Evolutionary conservation across 2,329 filamentous ascomycete species (phyloP), one percentile per base, ranked within the genome.

Genomic region (Colletotrichum orchidophilum): DNA sequence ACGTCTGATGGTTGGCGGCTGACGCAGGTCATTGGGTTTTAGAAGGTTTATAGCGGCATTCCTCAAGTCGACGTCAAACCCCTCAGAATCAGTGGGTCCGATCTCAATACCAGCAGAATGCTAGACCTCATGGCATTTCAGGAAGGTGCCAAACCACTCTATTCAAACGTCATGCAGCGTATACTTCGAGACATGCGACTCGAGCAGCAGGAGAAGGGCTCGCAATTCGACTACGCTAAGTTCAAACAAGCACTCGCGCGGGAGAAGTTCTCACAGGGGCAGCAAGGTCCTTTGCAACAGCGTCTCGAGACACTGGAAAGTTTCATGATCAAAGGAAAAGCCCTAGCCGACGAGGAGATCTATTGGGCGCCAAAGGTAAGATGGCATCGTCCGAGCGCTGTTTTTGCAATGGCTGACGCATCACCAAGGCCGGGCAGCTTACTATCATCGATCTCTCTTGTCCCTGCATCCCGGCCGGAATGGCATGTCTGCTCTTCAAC

Each of bases 391-490:
- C 12, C 18, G 9, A 6, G 8, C 7, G 15, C 3, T 13, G 33
- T 35, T 12, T 35, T 13, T 12, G 7, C n/a, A 15, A 35, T 31
- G 15, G 46, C n/a, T 54, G 13, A 26, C 11, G 11, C 6, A 26
- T 5, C 46, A 24, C 6, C 4, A 63, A 35, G 60, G 80, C 85
- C 0, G 88, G 89, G 1, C 81, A 83, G 12, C 80, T 93, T 0
- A 93, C 89, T 0, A 92, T 94, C 59, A 82, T 95, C 6, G 93
- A 96, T 75, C 82, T 96, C 0, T 93, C 90, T 0, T 94, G 92
- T 76, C 91, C 92, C 0, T 94, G 92, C 74, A 83, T 95, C 5
- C 91, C 91, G 0, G 79, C 89, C 0, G 87, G 90, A 27, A 89
- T 87, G 46, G 92, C 92, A 0, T 96, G 93, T 75, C 84, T 88